Percentiles rank a stretch among this genome's conserved stretches.
These are phyloP conservation scores for Xylogone sp. DNA, from an alignment of 2,329 filamentous ascomycete species.

Conservation along the genomic window DNA sequence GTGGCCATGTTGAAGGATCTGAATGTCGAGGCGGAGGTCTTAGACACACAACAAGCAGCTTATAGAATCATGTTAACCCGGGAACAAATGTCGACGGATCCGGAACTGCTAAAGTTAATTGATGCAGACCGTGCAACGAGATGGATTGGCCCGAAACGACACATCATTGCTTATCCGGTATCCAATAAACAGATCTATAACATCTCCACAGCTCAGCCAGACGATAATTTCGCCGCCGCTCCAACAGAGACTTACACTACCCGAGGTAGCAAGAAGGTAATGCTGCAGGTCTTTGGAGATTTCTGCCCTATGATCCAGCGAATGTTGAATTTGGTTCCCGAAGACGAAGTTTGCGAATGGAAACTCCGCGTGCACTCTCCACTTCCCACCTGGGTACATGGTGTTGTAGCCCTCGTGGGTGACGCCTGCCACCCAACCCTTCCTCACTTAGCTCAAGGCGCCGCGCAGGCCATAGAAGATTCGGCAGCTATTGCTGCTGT, in stretches of 20 bases:
- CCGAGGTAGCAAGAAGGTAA: conserved; percentile 54
- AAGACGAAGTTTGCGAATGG: conserved; percentile 64
- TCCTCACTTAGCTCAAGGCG: conserved; percentile 64
- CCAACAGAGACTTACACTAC: conserved; percentile 60
- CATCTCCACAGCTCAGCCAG: conserved; percentile 58
- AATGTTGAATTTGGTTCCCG: conserved; percentile 57
- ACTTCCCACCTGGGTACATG: conserved; percentile 55
- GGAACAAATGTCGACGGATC: conserved; percentile 61
- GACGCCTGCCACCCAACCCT: conserved; percentile 67
- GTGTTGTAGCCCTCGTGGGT: conserved; percentile 53
- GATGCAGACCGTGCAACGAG: conserved; percentile 65
- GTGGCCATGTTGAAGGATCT: conserved; percentile 51
- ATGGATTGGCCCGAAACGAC: conserved; percentile 72
- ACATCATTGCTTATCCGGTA: conserved; percentile 77
- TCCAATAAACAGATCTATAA: conserved; percentile 63
- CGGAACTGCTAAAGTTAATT: conserved; percentile 64
- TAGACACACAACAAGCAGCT: conserved; percentile 71
- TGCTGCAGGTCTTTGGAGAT: conserved; percentile 58
- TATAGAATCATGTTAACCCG: conserved; percentile 76
- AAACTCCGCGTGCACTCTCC: conserved; percentile 54
- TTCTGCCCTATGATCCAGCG: conserved; percentile 57
- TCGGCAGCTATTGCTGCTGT: conserved; percentile 56
- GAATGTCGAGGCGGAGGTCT: conserved; percentile 41
- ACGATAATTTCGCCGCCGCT: conserved; percentile 55
- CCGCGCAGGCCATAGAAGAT: conserved; percentile 66